Evolutionary conservation across 2,329 filamentous ascomycete genomes (phyloP).

Genomic region (Trichophyton rubrum): DNA sequence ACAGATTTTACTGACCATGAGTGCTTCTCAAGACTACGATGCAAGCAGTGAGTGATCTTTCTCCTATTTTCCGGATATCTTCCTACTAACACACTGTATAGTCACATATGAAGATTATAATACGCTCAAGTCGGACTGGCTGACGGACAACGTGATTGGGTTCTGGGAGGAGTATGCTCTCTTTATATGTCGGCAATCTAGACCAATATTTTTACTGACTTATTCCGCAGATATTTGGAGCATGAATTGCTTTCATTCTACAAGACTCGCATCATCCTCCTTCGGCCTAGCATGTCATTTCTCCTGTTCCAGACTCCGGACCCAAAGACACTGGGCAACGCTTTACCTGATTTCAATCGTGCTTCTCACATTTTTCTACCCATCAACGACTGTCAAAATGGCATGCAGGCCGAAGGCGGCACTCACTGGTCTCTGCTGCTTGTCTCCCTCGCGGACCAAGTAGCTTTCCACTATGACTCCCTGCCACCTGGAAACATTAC

Average conservation of each 20-base stretch:
- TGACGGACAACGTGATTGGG: constrained; percentile 87
- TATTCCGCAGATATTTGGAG: constrained; percentile 56
- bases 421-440: constrained; percentile 91
- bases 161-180: constrained; percentile 84
- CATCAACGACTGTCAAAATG: constrained; percentile 75
- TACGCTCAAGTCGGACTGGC: constrained; percentile 81
- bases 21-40: constrained; percentile 44
- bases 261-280: constrained; percentile 74
- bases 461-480: constrained; percentile 95
- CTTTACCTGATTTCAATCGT: constrained; percentile 65
- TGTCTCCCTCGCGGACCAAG: constrained; percentile 73
- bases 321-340: constrained; percentile 46
- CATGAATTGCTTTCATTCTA: constrained; percentile 71
- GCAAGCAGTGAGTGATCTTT: constrained; percentile 43
- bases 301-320: constrained; percentile 66
- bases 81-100: constrained; percentile 25
- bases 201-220: constrained; percentile 9
- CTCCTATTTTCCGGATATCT: too few relatives aligned
- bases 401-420: constrained; percentile 69
- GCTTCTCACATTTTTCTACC: constrained; percentile 92
- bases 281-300: constrained; percentile 86
- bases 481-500: constrained; percentile 61
- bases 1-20: background rate
- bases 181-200: constrained; percentile 6
- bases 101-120: constrained; percentile 85